Base-by-base conservation (phyloP, 148 eudicot species). In the Silene uniflora region DNA sequence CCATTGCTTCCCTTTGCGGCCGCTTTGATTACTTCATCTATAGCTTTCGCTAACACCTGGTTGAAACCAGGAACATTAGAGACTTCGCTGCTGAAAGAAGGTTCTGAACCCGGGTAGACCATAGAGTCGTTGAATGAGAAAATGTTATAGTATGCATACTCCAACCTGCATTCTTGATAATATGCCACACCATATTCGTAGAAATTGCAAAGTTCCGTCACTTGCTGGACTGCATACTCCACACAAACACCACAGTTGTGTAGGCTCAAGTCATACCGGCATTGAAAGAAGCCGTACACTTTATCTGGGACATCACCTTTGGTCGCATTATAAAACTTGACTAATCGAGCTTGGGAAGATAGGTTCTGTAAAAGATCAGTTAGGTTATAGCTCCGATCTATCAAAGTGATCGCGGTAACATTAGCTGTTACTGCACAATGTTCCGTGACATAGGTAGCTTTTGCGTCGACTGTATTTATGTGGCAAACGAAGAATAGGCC, bases 91-190 rank as follows among this genome's bases (percentile, higher is more conserved):
- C n/a, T n/a, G n/a, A n/a, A n/a, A n/a, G n/a, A n/a, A n/a, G n/a
- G n/a, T n/a, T n/a, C n/a, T n/a, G n/a, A n/a, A n/a, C n/a, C n/a
- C n/a, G n/a, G n/a, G n/a, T n/a, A n/a, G n/a, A n/a, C n/a, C n/a
- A n/a, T n/a, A 0, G 24, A 17, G 7, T 79, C 81, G 13, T 24
- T 0, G 0, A 4, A 32, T 1, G 81, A 77, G 64, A 68, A 76
- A 9, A 78, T 62, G 12, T 70, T 5, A 11, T 23, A 55, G 22
- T 82, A 69, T 24, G 84, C 24, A 39, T 77, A 81, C 12, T 77
- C 69, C 2, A 72, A 35, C 62, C 72, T 63, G 60, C 83, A 76
- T n/a, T n/a, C n/a, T n/a, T n/a, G n/a, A n/a, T n/a, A n/a, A n/a
- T n/a, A n/a, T n/a, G n/a, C n/a, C n/a, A 66, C 35, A 3, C 69